Conservation (phyloP, 345 rosid genomes). For the Hibiscus syriacus region DNA sequence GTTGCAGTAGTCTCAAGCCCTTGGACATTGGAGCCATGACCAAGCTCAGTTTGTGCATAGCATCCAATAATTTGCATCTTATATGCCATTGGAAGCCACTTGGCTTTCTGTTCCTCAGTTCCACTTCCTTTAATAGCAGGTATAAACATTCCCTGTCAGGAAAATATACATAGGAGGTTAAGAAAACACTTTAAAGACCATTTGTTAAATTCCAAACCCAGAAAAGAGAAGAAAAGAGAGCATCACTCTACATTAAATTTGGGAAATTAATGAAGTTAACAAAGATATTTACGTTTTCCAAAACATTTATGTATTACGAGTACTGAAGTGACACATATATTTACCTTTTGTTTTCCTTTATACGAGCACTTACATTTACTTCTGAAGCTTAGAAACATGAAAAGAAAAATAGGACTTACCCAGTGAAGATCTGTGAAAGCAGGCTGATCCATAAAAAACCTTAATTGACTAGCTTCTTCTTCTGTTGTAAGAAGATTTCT, state of each 20-base stretch:
- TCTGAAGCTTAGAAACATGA: not conserved
- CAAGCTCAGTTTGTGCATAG: conserved; percentile 98
- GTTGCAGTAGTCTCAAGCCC: conserved; percentile 99
- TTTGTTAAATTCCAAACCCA: not conserved
- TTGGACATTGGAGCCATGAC: conserved; percentile 98
- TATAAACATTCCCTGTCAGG: conserved; percentile 82
- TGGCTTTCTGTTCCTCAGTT: conserved; percentile 86
- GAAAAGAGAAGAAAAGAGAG: conserved; percentile 1
- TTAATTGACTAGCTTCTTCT: conserved; percentile 62
- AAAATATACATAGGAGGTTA: conserved; percentile 5
- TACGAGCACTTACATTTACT: too few species aligned
- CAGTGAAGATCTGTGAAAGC: conserved; percentile 90
- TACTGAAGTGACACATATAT: too few species aligned
- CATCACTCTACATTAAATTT: not conserved
- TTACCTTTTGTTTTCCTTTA: too few species aligned
- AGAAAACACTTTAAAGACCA: not conserved
- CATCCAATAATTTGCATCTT: conserved; percentile 96
- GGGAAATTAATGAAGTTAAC: too few species aligned
- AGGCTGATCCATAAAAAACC: conserved; percentile 74
- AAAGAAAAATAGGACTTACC: conserved; percentile 31
- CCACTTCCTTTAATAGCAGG: conserved; percentile 97
- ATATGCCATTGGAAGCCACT: conserved; percentile 83
- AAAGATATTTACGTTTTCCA: too few species aligned
- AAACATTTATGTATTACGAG: too few species aligned
- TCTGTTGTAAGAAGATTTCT: conserved; percentile 41